A percentile compares a stretch with the other conserved stretches of the same genome.
Evolutionary conservation across 23 red algal genomes (phyloP).

Genomic region (Gracilaria caudata): DNA sequence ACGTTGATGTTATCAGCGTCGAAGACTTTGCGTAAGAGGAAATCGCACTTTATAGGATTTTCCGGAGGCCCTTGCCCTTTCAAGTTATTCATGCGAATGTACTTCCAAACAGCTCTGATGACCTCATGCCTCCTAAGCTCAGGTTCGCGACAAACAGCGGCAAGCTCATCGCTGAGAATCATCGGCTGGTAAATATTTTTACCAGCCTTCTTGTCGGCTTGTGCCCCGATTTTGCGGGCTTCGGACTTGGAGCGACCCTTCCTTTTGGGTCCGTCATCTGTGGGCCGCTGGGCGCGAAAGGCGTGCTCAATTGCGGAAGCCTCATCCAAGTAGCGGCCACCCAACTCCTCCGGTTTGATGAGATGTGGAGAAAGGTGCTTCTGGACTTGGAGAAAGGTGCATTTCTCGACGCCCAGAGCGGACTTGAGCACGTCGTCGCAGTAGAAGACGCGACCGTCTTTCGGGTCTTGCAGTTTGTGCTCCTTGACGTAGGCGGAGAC

Average conservation of each 20-base stretch:
- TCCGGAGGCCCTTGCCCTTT: conserved; percentile 35
- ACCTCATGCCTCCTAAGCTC: conserved; percentile 60
- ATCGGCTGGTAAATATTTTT: conserved; percentile 24
- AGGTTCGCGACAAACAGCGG: conserved; percentile 62
- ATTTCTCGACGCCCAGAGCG: conserved; percentile 53
- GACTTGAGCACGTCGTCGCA: conserved; percentile 63
- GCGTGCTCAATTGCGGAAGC: conserved; percentile 18
- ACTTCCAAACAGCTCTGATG: conserved; percentile 80
- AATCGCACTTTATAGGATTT: conserved; percentile 43
- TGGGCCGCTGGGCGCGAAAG: not conserved
- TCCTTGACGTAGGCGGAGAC: conserved; percentile 64
- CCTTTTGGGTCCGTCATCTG: not conserved
- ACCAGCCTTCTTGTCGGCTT: conserved; percentile 40
- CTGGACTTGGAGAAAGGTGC: conserved; percentile 59
- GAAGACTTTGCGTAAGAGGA: conserved; percentile 53
- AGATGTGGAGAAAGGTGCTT: conserved; percentile 65
- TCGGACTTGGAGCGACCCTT: conserved; percentile 22
- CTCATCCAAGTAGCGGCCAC: conserved; percentile 46
- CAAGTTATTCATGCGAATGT: conserved; percentile 75
- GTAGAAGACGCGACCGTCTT: conserved; percentile 38
- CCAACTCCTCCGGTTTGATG: conserved; percentile 37
- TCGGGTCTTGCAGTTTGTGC: conserved; percentile 59
- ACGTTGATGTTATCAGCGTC: conserved; percentile 48
- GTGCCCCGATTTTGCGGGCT: not conserved
- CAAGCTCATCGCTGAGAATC: conserved; percentile 48